Conservation (phyloP, 2,329 filamentous ascomycete species). For the Diplodia corticola region DNA sequence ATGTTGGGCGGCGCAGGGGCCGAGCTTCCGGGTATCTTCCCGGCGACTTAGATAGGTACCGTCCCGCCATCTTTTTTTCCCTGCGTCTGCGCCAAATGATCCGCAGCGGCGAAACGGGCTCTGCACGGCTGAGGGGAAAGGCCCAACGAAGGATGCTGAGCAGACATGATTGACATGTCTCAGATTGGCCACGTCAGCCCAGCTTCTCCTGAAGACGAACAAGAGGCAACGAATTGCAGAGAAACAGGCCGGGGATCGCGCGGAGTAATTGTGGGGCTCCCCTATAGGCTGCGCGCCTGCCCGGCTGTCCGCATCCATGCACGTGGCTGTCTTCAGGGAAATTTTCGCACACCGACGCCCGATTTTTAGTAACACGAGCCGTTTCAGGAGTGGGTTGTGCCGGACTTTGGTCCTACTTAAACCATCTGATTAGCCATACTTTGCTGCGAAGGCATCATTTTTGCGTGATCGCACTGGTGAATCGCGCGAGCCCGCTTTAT, state of each 20-base stretch:
- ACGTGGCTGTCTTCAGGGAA: neutral
- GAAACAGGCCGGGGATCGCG: neutral
- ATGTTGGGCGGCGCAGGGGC: neutral
- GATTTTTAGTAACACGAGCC: neutral
- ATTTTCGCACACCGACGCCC: neutral
- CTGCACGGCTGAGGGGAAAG: neutral
- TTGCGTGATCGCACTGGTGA: slow-evolving; percentile 6
- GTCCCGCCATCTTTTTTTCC: neutral
- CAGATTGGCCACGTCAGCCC: neutral
- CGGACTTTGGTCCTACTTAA: neutral
- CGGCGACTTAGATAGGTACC: neutral
- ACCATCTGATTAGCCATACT: neutral
- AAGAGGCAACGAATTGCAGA: neutral
- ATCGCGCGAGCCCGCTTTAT: slow-evolving; percentile 5
- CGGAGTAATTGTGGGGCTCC: slow-evolving; percentile 6
- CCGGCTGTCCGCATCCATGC: neutral
- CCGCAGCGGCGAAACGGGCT: too few species aligned
- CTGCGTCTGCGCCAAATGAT: too few species aligned
- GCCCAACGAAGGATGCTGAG: neutral
- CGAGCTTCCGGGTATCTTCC: neutral
- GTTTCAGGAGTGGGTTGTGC: neutral
- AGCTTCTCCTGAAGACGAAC: neutral
- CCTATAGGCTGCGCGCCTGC: neutral
- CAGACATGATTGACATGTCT: neutral
- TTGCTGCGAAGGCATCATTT: slow-evolving; percentile 2